Evolutionary conservation across 75 land plant genomes (phyloP), one percentile per base, ranked within the genome.

Genomic region (Selaginella tamariscina): DNA sequence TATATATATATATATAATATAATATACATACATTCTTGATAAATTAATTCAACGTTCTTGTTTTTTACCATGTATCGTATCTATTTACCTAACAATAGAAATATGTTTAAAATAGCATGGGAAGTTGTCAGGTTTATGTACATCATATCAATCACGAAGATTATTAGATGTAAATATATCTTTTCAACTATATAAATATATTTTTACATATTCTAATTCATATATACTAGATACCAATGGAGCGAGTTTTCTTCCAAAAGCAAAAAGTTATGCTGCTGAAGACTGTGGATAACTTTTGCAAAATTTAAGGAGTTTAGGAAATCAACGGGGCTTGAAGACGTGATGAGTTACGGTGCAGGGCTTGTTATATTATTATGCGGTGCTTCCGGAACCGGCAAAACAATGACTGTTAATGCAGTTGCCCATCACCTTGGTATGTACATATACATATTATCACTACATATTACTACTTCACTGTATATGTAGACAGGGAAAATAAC

Each of bases 381-480:
- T 0, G 64, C 75, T 20, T 73, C 75, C 31, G 75, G 75, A 21
- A 69, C 75, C 24, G 75, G 75, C 18, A 73, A 73, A 66, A 73
- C 75, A 8, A 73, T 73, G 75, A 73, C 75, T 24, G 75, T 73
- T 15, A 69, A 73, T 69, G 75, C 73, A n/a, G 55, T 73, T 24
- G 75, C 75, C 28, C 73, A 73, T 70, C 75, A 73, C 44, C 73
- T 73, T 39, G 75, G 75, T 73, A 55, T 27, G 23, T 24, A 32
- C 32, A 31, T 59, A 9, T 59, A 8, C 20, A 59, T 11, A 2
- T 18, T 22, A 30, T n/a, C 31, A 24, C 66, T 21, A 9, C n/a
- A 11, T 9, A 60, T 60, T 11, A 24, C 63, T 24, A 11, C 9
- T 60, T 60, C n/a, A 21, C 21, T 9, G 63, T 11, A 11, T n/a